Percentiles rank a stretch among this genome's conserved stretches.
Conservation (phyloP, 768 basidiomycete genomes). For the Kwoniella sp. region DNA sequence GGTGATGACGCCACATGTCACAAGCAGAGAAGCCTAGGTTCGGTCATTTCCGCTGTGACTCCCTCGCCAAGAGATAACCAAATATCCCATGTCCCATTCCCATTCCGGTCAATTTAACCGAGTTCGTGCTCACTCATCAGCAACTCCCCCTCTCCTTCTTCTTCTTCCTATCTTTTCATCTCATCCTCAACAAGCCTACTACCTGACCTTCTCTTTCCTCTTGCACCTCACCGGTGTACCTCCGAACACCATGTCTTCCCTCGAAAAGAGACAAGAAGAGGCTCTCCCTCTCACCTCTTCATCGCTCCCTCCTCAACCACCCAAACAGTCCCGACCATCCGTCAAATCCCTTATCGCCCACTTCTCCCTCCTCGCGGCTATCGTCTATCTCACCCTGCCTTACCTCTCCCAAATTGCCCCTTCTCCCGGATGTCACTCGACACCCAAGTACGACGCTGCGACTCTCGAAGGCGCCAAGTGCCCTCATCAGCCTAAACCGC, state of each 20-base stretch:
- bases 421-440: background rate
- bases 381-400: background rate
- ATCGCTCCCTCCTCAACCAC: background rate
- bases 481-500: slow-evolving; percentile 37
- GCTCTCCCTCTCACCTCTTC: background rate
- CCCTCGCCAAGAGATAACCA: background rate
- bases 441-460: background rate
- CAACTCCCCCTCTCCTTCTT: background rate
- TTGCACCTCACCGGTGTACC: background rate
- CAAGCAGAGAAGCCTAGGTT: background rate
- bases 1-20: slow-evolving; percentile 1
- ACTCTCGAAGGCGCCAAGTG: slow-evolving; percentile 35
- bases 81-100: background rate
- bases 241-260: background rate
- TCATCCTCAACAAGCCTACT: background rate
- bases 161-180: background rate
- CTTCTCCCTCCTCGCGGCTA: background rate
- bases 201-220: background rate
- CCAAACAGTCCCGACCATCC: background rate
- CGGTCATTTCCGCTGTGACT: background rate
- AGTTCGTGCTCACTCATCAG: background rate
- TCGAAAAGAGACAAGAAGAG: background rate
- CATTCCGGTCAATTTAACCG: background rate
- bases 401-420: background rate
- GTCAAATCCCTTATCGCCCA: background rate